Conservation (phyloP, 176 grass and related monocot species). For the Raddia distichophylla region DNA sequence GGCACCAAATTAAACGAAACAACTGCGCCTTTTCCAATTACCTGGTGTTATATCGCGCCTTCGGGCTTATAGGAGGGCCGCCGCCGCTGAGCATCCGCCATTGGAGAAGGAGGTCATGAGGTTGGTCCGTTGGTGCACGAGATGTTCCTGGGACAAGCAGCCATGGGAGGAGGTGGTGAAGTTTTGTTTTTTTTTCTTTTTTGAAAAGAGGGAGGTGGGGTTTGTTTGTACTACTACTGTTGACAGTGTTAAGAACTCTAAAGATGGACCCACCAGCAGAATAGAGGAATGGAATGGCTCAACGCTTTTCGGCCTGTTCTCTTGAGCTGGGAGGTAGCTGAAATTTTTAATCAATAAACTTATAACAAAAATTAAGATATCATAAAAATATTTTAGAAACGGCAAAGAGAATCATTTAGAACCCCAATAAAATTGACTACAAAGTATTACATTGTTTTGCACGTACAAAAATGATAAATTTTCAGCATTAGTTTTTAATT, state of each 20-base stretch:
- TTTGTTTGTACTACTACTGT: background rate
- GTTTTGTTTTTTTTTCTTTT: too few relatives aligned
- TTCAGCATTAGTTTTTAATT: too few relatives aligned
- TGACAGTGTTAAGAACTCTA: background rate
- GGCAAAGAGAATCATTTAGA: too few relatives aligned
- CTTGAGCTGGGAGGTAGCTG: too few relatives aligned
- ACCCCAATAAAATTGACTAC: too few relatives aligned
- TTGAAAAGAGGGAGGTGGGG: too few relatives aligned
- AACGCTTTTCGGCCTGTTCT: background rate
- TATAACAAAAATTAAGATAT: too few relatives aligned
- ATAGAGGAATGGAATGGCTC: background rate
- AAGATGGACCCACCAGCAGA: background rate
- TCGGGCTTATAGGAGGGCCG: background rate
- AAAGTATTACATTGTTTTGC: too few relatives aligned
- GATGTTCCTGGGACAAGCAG: background rate
- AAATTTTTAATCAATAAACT: too few relatives aligned
- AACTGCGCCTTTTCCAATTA: background rate
- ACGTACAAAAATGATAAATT: too few relatives aligned
- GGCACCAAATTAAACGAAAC: background rate
- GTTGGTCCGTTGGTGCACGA: background rate
- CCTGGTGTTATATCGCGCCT: background rate
- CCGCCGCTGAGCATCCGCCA: slow-evolving; percentile 32
- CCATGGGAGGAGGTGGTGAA: background rate
- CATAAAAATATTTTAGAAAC: too few relatives aligned
- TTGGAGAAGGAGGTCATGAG: slow-evolving; percentile 42